Evolutionary conservation across 1,284 basidiomycete species (phyloP), one percentile per base, ranked within the genome.

Genomic region (Ganoderma multipileum): DNA sequence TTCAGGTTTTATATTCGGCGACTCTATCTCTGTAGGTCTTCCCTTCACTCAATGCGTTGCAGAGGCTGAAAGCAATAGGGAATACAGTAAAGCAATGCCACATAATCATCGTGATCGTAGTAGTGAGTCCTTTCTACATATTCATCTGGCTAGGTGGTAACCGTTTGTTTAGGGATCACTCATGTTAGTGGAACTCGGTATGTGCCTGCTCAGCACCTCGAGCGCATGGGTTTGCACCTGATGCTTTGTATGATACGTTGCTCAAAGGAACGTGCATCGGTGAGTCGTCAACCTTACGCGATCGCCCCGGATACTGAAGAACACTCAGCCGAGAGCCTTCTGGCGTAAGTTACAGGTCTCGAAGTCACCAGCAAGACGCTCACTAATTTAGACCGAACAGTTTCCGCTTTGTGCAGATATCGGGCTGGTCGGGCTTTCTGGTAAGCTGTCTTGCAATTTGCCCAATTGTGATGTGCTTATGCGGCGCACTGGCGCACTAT

Each of bases 61-160:
- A 55, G 52, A 55, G 16, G 52, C 52, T 55, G 28, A 55, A 11
- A 18, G 30, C 2, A 55, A 28, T 8, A 55, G 52, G 26, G 28
- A 55, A 28, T 55, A 55, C 28, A 55, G 52, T 55, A 33, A 33
- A 33, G 11, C 52, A 55, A 33, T 55, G 52, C 30, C 52, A 55
- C 16, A 55, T 55, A 55, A 33, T 55, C 30, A 55, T 55, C 52
- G 52, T 55, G 18, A 55, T 18, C 28, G 28, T 55, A 30, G 52
- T 55, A 20, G 52, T 55, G 16, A 55, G 52, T 55, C 6, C 4
- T 30, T 16, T 30, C 8, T 55, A 16, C 16, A 30, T 33, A 11
- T 55, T 18, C 18, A 55, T 18, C 14, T 5, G 28, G 30, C 6
- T 2, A 55, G 52, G 30, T 55, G 28, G 20, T 55, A 55, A 33